Conservation (phyloP, 2,329 filamentous ascomycete species). For the Aspergillus latus region DNA sequence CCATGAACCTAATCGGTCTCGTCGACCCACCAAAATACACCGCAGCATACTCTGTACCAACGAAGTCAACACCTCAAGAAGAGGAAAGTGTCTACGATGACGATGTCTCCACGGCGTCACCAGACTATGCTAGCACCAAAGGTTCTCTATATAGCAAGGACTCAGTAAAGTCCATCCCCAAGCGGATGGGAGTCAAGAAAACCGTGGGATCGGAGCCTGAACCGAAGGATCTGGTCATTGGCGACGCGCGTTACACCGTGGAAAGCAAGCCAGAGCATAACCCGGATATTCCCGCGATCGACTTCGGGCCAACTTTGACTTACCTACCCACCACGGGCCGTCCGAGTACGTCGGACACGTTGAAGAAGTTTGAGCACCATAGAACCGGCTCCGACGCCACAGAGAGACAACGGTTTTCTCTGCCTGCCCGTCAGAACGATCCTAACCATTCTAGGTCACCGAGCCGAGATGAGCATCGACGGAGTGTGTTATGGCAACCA, state of each 20-base stretch:
- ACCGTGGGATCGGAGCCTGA: slow-evolving; percentile 64
- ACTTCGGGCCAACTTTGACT: slow-evolving; percentile 83
- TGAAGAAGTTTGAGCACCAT: slow-evolving; percentile 40
- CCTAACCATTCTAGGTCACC: slow-evolving; percentile 41
- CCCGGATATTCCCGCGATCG: slow-evolving; percentile 68
- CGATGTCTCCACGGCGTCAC: slow-evolving; percentile 62
- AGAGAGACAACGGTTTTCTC: slow-evolving; percentile 28
- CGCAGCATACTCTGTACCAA: slow-evolving; percentile 29
- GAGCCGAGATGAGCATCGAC: slow-evolving; percentile 54
- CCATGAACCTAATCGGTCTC: slow-evolving; percentile 51
- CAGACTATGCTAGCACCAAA: slow-evolving; percentile 74
- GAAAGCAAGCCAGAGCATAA: slow-evolving; percentile 36
- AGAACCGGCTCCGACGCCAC: slow-evolving; percentile 35
- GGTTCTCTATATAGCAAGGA: slow-evolving; percentile 51
- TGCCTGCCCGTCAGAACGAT: slow-evolving; percentile 28
- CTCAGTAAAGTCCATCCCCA: slow-evolving; percentile 46
- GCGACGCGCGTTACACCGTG: slow-evolving; percentile 47
- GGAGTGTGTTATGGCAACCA: slow-evolving; percentile 78
- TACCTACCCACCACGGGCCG: slow-evolving; percentile 58
- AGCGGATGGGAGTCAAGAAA: slow-evolving; percentile 76
- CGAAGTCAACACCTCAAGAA: slow-evolving; percentile 29
- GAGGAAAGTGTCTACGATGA: slow-evolving; percentile 58
- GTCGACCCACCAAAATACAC: slow-evolving; percentile 24
- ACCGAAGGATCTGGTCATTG: slow-evolving; percentile 45
- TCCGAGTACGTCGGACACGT: slow-evolving; percentile 56